These are phyloP conservation scores for Candida manassasensis DNA, from an alignment of 805 yeast species.

Conservation along the genomic window DNA sequence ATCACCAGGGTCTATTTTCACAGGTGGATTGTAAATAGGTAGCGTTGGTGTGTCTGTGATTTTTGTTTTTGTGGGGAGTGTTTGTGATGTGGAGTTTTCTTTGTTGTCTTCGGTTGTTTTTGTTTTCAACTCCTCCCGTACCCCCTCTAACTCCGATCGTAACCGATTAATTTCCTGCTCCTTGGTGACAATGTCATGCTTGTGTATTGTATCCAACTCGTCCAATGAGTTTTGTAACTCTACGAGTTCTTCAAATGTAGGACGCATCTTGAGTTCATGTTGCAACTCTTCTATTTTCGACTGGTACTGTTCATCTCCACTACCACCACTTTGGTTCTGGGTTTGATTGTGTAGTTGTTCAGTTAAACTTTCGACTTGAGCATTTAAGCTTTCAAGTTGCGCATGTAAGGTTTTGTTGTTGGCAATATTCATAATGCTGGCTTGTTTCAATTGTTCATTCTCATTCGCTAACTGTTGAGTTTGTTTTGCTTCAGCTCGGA, in stretches of 20 bases:
- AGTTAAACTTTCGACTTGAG: background rate
- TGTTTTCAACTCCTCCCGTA: constrained; percentile 20
- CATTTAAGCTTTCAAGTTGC: background rate
- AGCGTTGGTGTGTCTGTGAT: constrained; percentile 11
- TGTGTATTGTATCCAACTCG: constrained; percentile 38
- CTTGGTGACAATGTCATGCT: constrained; percentile 26
- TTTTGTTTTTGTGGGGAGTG: background rate
- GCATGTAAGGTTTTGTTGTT: background rate
- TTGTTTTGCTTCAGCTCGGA: too few relatives aligned
- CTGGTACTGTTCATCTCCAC: constrained; percentile 3
- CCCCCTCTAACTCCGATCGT: constrained; percentile 16
- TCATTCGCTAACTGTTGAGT: background rate
- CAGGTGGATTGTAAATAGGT: constrained; percentile 48
- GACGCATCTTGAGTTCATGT: constrained; percentile 33
- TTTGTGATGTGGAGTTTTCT: background rate
- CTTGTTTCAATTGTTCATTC: constrained; percentile 1
- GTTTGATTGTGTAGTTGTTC: background rate
- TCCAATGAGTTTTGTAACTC: constrained; percentile 41
- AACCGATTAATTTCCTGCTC: constrained; percentile 20
- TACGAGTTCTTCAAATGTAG: constrained; percentile 37
- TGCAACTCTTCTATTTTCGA: constrained; percentile 23
- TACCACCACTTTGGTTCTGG: background rate
- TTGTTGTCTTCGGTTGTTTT: constrained; percentile 5
- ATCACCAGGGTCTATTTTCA: constrained; percentile 56
- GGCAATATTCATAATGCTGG: background rate